Percentiles rank a stretch among this genome's conserved stretches.
Conservation (phyloP, 768 basidiomycete species). For the Termitomyces heimii region DNA sequence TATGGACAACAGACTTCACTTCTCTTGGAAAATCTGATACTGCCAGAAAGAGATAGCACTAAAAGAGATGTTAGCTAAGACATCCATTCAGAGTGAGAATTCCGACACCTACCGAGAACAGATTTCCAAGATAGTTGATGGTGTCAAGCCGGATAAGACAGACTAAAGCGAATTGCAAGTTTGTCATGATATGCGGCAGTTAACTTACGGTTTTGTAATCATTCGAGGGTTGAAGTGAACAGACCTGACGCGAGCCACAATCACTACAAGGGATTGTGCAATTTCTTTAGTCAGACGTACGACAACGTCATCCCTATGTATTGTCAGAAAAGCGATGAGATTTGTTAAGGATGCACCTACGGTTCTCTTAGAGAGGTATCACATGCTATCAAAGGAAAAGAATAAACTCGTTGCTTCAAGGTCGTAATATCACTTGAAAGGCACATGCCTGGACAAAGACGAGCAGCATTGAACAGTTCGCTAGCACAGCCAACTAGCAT, state of each 20-base stretch:
- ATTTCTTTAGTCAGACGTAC: constrained; percentile 27
- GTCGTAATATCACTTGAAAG: background rate
- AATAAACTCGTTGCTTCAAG: background rate
- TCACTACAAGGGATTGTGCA: background rate
- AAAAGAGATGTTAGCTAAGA: background rate
- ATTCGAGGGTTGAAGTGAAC: constrained; percentile 79
- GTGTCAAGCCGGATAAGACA: constrained; percentile 75
- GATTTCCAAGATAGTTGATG: constrained; percentile 73
- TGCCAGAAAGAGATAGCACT: constrained; percentile 90
- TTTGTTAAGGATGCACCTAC: constrained; percentile 31
- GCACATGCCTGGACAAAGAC: constrained; percentile 67
- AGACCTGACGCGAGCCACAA: constrained; percentile 41
- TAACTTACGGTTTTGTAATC: constrained; percentile 79
- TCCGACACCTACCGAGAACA: constrained; percentile 55
- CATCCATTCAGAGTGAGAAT: background rate
- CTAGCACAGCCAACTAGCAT: constrained; percentile 71
- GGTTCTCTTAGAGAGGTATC: constrained; percentile 77
- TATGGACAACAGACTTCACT: constrained; percentile 30
- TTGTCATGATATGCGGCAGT: constrained; percentile 27
- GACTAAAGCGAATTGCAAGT: constrained; percentile 41
- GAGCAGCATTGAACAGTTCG: constrained; percentile 70
- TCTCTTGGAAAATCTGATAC: constrained; percentile 85
- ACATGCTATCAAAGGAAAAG: constrained; percentile 49
- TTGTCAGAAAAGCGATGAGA: background rate
- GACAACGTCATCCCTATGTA: constrained; percentile 54